A percentile compares a stretch with the other conserved stretches of the same genome.
Evolutionary conservation across 2,329 filamentous ascomycete genomes (phyloP).

Genomic region (Ophiocordyceps robertsii): DNA sequence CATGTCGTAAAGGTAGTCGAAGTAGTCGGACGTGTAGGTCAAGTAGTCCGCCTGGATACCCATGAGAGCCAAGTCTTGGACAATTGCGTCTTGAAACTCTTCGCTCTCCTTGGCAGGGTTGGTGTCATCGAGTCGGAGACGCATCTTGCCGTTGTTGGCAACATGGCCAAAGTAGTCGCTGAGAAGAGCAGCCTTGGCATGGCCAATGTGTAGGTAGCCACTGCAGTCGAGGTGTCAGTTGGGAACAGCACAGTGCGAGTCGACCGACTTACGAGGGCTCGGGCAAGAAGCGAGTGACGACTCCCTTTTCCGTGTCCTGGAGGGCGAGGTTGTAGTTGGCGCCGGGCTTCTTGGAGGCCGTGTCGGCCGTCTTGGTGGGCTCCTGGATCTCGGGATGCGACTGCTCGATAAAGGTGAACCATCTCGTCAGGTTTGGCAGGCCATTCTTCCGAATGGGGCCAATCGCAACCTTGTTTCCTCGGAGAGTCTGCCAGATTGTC

Average conservation of each 20-base stretch:
- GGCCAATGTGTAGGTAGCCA: conserved; percentile 88
- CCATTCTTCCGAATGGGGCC: conserved; percentile 68
- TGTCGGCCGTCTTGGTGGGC: conserved; percentile 57
- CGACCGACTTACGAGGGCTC: conserved; percentile 64
- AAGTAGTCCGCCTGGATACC: conserved; percentile 80
- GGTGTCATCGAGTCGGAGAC: conserved; percentile 91
- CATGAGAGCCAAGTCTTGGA: conserved; percentile 83
- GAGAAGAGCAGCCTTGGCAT: conserved; percentile 84
- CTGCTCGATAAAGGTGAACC: conserved; percentile 79
- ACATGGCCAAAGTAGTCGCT: conserved; percentile 96
- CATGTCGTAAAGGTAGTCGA: conserved; percentile 79
- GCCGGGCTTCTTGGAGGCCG: conserved; percentile 62
- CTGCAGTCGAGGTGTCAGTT: conserved; percentile 14
- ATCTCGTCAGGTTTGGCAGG: conserved; percentile 66
- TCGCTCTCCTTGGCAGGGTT: conserved; percentile 96
- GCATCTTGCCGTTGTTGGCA: conserved; percentile 80
- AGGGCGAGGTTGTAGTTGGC: conserved; percentile 83
- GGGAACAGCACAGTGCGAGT: neutral
- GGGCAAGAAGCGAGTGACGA: conserved; percentile 84
- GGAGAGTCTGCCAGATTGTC: conserved; percentile 71
- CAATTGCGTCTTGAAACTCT: conserved; percentile 87
- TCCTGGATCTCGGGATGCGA: conserved; percentile 62
- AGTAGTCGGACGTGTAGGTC: conserved; percentile 91
- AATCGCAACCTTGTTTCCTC: conserved; percentile 72
- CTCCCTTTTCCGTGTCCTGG: conserved; percentile 72